Percentiles rank a stretch among this genome's conserved stretches.
Evolutionary conservation across 805 yeast genomes (phyloP).

Genomic region (Metschnikowia rubicola): DNA sequence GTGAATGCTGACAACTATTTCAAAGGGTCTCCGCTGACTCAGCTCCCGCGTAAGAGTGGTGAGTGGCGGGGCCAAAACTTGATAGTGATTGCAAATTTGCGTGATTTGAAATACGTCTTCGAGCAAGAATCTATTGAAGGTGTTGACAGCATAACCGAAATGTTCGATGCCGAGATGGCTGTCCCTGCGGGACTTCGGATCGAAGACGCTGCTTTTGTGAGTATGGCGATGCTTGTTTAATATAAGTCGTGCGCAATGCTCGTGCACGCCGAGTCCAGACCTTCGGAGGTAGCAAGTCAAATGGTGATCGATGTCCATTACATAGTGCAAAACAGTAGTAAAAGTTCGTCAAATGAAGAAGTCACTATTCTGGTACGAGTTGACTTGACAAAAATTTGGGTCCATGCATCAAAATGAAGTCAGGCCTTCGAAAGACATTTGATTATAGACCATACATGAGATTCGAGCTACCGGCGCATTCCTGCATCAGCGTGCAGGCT

Average conservation of each 20-base stretch:
- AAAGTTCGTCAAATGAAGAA: too few species aligned
- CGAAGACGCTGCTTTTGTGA: conserved; percentile 69
- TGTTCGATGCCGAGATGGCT: conserved; percentile 62
- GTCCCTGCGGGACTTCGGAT: conserved; percentile 57
- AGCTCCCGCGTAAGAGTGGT: conserved; percentile 18
- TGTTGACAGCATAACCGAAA: conserved; percentile 51
- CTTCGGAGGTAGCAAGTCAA: too few species aligned
- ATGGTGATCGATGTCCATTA: too few species aligned
- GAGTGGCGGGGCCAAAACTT: conserved; percentile 34
- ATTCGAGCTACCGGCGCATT: too few species aligned
- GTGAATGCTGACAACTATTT: conserved; percentile 67
- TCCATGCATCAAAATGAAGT: too few species aligned
- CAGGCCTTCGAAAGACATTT: too few species aligned
- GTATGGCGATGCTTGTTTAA: conserved; percentile 36
- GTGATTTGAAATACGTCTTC: conserved; percentile 53
- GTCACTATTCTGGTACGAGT: too few species aligned
- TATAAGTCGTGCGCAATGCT: not conserved
- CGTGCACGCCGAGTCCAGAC: too few species aligned
- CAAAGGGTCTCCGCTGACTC: conserved; percentile 25
- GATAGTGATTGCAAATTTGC: conserved; percentile 62
- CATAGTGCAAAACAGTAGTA: too few species aligned
- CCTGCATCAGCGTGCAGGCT: too few species aligned
- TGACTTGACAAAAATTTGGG: too few species aligned
- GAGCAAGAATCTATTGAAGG: conserved; percentile 51
- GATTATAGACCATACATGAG: too few species aligned